These are phyloP conservation scores for Hypoxylon sp. DNA, from an alignment of 2,329 filamentous ascomycete species.

Conservation along the genomic window DNA sequence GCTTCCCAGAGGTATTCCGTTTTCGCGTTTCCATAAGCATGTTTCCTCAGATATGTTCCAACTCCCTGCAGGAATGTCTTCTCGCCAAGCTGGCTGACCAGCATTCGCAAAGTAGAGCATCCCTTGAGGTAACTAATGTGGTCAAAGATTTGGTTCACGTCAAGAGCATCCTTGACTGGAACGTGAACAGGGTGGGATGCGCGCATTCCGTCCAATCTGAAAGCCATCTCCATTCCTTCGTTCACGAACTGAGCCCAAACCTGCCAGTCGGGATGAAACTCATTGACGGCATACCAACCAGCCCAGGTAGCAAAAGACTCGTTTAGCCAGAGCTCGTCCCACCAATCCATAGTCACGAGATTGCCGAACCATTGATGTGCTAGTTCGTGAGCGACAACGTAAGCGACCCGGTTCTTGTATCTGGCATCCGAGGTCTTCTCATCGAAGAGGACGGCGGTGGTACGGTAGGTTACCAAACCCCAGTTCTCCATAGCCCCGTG, in stretches of 20 bases:
- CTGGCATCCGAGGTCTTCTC: conserved; percentile 89
- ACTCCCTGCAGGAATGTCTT: conserved; percentile 93
- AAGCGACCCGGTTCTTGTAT: conserved; percentile 94
- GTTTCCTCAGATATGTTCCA: conserved; percentile 85
- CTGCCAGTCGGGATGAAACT: conserved; percentile 96
- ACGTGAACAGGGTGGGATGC: conserved; percentile 97
- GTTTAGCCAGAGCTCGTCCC: conserved; percentile 93
- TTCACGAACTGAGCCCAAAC: conserved; percentile 98
- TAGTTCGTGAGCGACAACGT: conserved; percentile 97
- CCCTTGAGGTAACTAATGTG: conserved; percentile 97
- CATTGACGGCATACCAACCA: conserved; percentile 90
- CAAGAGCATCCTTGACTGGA: conserved; percentile 89
- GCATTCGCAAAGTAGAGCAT: conserved; percentile 95
- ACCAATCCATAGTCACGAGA: conserved; percentile 97
- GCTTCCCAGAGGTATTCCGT: conserved; percentile 93
- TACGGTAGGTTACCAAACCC: conserved; percentile 95
- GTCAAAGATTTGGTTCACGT: conserved; percentile 98
- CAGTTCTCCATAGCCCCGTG: conserved; percentile 94
- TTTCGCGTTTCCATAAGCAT: conserved; percentile 90
- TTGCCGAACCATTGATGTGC: conserved; percentile 98
- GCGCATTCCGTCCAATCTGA: conserved; percentile 88
- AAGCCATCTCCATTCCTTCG: conserved; percentile 92
- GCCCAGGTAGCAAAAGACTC: conserved; percentile 99
- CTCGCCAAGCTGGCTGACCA: conserved; percentile 88
- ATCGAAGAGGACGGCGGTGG: conserved; percentile 95